Percentiles rank a stretch among this genome's conserved stretches.
Conservation (phyloP, 306 rosid genomes). For the Sesbania bispinosa region DNA sequence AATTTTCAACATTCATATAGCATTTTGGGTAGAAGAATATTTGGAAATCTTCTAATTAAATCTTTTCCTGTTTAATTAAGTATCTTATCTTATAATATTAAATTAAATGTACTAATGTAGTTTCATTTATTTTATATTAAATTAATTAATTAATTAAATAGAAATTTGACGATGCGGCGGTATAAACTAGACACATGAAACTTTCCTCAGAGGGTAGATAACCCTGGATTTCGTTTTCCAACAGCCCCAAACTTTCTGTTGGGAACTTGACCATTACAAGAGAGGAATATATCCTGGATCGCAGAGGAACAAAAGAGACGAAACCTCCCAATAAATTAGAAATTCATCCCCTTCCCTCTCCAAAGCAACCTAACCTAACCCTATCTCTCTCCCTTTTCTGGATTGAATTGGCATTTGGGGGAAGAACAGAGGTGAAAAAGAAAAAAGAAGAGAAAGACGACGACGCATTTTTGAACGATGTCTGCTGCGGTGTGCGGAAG, state of each 20-base stretch:
- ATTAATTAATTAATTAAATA: no score
- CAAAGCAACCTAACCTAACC: not conserved
- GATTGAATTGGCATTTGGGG: not conserved
- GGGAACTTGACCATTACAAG: conserved; percentile 2
- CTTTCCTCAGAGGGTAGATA: not conserved
- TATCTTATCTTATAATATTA: no score
- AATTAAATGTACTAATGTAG: no score
- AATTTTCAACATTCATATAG: no score
- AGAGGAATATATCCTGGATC: not conserved
- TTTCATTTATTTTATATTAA: no score
- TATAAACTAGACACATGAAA: not conserved
- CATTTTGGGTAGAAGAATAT: no score
- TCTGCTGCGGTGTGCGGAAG: conserved; percentile 99
- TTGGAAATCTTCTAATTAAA: no score
- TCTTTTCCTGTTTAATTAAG: no score
- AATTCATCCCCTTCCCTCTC: not conserved
- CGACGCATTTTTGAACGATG: conserved; percentile 54
- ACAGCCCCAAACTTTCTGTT: not conserved
- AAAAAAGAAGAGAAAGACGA: not conserved
- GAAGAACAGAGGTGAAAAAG: not conserved
- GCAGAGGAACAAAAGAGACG: not conserved
- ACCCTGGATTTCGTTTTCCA: not conserved
- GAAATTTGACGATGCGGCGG: no score
- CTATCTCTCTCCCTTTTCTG: not conserved
- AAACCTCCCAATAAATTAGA: not conserved